Base-by-base conservation (phyloP, 1,284 basidiomycete species). In the Malassezia obtusa region DNA sequence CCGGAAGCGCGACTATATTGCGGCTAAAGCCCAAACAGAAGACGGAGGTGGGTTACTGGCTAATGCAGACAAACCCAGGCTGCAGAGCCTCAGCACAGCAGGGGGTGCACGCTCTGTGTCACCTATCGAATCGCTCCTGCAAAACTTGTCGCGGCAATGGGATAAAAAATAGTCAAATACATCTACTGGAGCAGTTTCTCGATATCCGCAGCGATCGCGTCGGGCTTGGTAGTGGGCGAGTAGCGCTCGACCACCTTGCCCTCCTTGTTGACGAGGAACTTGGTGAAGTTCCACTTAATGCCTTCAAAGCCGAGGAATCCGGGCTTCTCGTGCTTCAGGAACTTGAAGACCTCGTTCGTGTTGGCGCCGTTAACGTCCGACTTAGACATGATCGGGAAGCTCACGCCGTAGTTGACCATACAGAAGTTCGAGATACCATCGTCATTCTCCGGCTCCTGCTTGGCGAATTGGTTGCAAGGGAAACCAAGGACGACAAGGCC, bases 381-480 rank as follows among this genome's bases (percentile, higher is more conserved):
- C 77, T 65, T 78, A 55, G 66, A 62, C 69, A 73, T 71, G 49
- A 73, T 71, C 26, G 67, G 66, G 61, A 73, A 71, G 25, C 58
- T 50, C 32, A 73, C 70, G 45, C 71, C 71, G 59, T 73, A 73
- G 66, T 73, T 73, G 63, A 60, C 59, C 41, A 62, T 56, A 58
- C 70, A 73, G 45, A 72, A 70, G 26, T 57, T 56, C 32, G 59
- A 59, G 32, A 72, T 71, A 22, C 52, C 54, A 4, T 71, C 66
- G 44, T 72, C 68, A 33, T 63, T 51, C 15, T 57, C 69, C 11
- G 71, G 71, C 40, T 72, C 68, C 58, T 73, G 71, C 39, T 54
- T 50, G 9, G 64, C 76, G 53, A 87, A 87, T 78, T 90, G 89
- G 74, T 92, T 91, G 78, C 84, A 90, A 28, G 89, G 89, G 79